Percentiles rank a stretch among this genome's conserved stretches.
These are phyloP conservation scores for Metschnikowia amazonensis DNA, from an alignment of 805 yeast genomes.

Conservation along the genomic window DNA sequence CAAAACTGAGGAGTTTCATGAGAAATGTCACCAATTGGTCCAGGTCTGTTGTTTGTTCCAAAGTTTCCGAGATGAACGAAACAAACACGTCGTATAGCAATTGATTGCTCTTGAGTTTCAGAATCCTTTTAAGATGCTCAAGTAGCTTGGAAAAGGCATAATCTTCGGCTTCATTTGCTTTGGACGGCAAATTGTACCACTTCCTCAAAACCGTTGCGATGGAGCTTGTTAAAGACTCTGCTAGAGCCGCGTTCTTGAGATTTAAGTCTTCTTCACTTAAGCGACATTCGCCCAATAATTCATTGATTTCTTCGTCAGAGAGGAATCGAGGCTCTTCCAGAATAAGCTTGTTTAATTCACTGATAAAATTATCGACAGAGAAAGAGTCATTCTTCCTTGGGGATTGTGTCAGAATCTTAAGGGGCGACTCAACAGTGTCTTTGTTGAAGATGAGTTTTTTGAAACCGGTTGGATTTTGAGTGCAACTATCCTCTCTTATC, in stretches of 20 bases:
- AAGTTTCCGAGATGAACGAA: constrained; percentile 5
- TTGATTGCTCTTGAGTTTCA: constrained; percentile 4
- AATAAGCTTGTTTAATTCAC: constrained; percentile 25
- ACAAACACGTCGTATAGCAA: constrained; percentile 5
- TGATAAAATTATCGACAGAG: constrained; percentile 24
- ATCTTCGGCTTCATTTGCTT: constrained; percentile 14
- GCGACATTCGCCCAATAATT: constrained; percentile 12
- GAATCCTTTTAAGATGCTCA: constrained; percentile 3
- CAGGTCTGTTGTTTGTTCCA: not conserved
- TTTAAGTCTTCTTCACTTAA: constrained; percentile 11
- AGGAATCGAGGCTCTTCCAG: constrained; percentile 10
- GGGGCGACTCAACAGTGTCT: constrained; percentile 34
- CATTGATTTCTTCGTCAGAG: constrained; percentile 17
- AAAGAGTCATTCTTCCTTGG: constrained; percentile 20
- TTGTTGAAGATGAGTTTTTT: constrained; percentile 19
- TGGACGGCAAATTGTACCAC: constrained; percentile 6
- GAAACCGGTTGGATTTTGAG: constrained; percentile 1
- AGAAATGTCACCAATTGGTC: constrained; percentile 10
- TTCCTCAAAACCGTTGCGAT: constrained; percentile 4
- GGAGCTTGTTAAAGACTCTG: not conserved
- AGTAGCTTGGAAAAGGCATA: constrained; percentile 17
- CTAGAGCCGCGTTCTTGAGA: not conserved
- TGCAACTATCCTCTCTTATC: constrained; percentile 2
- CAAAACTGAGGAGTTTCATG: constrained; percentile 17
- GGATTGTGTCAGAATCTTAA: constrained; percentile 26